A percentile compares a stretch with the other conserved stretches of the same genome.
Evolutionary conservation across 2,329 filamentous ascomycete genomes (phyloP).

Genomic region (Ceratocystis lukuohia): DNA sequence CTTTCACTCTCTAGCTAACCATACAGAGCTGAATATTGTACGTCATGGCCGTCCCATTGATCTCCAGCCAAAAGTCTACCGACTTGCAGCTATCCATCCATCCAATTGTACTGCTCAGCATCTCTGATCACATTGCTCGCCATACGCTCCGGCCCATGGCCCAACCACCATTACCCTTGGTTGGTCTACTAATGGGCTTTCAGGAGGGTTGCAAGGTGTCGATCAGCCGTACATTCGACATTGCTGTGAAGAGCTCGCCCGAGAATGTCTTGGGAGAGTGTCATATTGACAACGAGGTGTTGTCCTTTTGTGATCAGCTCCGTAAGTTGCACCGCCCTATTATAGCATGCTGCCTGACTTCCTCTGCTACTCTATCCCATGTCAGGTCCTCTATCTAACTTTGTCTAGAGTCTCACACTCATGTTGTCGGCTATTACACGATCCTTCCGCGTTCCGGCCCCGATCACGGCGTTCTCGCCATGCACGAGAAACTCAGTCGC

Average conservation of each 20-base stretch:
- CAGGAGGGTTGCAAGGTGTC: constrained; percentile 84
- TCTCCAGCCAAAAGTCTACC: constrained; percentile 53
- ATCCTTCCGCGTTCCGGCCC: constrained; percentile 62
- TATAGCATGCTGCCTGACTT: not conserved
- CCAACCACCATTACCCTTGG: constrained; percentile 58
- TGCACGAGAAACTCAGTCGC: constrained; percentile 65
- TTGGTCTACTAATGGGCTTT: constrained; percentile 80
- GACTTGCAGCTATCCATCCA: constrained; percentile 78
- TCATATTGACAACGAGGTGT: constrained; percentile 3
- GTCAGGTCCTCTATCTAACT: not conserved
- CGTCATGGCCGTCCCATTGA: constrained; percentile 25
- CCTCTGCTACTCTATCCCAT: not conserved
- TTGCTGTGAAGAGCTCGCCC: constrained; percentile 47
- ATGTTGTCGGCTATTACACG: constrained; percentile 88
- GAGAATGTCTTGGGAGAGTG: constrained; percentile 29
- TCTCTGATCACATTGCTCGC: constrained; percentile 91
- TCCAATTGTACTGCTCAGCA: constrained; percentile 85
- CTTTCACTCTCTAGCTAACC: not conserved
- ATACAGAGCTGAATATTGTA: not conserved
- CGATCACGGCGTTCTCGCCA: constrained; percentile 50
- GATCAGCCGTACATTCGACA: constrained; percentile 82
- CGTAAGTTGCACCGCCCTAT: not conserved
- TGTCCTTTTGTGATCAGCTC: constrained; percentile 7
- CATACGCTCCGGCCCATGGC: constrained; percentile 53
- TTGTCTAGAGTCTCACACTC: constrained; percentile 68